phyloP scores from a whole-genome alignment of 208 protist species.

The Acanthamoeba sp. region DNA sequence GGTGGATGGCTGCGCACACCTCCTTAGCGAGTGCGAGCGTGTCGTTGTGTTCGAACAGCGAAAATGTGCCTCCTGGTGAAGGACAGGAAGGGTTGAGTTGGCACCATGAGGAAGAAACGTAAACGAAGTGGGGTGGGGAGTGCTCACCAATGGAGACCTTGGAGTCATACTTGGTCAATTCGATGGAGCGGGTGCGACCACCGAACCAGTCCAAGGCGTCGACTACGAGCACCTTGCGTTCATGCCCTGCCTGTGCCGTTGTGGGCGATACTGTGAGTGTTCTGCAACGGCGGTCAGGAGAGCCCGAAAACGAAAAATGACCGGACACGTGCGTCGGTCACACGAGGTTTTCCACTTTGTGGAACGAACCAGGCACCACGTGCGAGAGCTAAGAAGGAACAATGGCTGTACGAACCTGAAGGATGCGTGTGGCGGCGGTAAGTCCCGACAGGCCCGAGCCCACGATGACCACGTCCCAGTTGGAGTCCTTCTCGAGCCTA shows the following conservation, averaged over 20 bases:
- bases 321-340: too few species aligned
- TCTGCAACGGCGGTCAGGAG: too few species aligned
- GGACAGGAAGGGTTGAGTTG: not conserved
- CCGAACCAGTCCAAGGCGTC: slow-evolving; percentile 16
- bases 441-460: slow-evolving; percentile 17
- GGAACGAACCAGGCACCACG: too few species aligned
- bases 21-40: not conserved
- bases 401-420: not conserved
- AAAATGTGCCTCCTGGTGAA: slow-evolving; percentile 4
- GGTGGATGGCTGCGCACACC: not conserved
- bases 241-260: not conserved
- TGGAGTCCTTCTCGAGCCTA: not conserved
- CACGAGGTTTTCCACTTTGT: too few species aligned
- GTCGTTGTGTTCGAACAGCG: slow-evolving; percentile 58
- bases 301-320: not conserved
- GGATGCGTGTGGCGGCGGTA: slow-evolving; percentile 14
- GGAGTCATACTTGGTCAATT: not conserved
- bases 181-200: slow-evolving; percentile 21
- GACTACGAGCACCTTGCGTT: not conserved
- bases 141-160: slow-evolving; percentile 32
- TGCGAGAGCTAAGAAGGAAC: too few species aligned
- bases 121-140: not conserved
- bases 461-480: slow-evolving; percentile 52
- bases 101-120: not conserved
- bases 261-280: not conserved